These are phyloP conservation scores for Colletotrichum higginsianum DNA, from an alignment of 2,329 filamentous ascomycete genomes.

Conservation along the genomic window DNA sequence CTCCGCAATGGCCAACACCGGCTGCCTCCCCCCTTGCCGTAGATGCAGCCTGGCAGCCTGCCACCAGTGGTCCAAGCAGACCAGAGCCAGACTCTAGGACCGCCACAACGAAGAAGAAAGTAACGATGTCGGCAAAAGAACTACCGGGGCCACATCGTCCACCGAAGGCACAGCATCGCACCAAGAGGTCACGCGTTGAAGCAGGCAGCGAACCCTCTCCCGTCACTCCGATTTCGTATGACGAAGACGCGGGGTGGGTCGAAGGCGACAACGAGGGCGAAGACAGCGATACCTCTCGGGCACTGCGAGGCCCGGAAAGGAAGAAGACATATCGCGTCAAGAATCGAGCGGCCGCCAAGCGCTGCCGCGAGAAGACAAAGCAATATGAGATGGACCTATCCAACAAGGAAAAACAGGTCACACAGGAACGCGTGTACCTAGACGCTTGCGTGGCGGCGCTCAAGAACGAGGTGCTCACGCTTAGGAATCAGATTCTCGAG, in stretches of 20 bases:
- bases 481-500: slow-evolving; percentile 35
- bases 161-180: not conserved
- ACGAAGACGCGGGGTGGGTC: not conserved
- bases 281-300: not conserved
- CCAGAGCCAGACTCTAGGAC: not conserved
- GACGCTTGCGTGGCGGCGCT: slow-evolving; percentile 31
- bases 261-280: not conserved
- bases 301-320: not conserved
- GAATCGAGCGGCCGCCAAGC: slow-evolving; percentile 41
- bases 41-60: not conserved
- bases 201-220: not conserved
- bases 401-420: slow-evolving; percentile 26
- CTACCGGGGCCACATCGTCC: not conserved
- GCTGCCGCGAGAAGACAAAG: slow-evolving; percentile 41
- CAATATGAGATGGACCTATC: slow-evolving; percentile 35
- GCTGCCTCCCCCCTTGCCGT: not conserved
- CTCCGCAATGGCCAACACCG: not conserved
- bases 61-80: not conserved
- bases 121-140: not conserved
- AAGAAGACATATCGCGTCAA: slow-evolving; percentile 36
- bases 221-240: not conserved
- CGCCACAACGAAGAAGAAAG: not conserved
- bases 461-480: slow-evolving; percentile 32
- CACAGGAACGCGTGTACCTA: slow-evolving; percentile 28
- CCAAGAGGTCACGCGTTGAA: not conserved